Base-by-base conservation (phyloP, 768 basidiomycete genomes). In the Pleurotus pulmonarius region DNA sequence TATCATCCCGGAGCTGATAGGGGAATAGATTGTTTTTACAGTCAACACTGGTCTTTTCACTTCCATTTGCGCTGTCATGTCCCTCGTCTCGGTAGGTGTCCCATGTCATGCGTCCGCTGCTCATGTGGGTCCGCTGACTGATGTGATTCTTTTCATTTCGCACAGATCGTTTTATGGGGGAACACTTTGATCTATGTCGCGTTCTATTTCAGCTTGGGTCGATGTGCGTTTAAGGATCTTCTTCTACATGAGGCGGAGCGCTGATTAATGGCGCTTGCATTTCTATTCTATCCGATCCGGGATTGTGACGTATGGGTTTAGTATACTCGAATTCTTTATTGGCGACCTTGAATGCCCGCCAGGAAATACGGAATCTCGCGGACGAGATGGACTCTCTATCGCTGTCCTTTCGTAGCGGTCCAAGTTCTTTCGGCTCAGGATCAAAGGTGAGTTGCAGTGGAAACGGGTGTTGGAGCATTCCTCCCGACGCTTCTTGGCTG, bases 371-470 rank as follows among this genome's bases (percentile, higher is more conserved):
- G 44, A 72, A 70, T 18, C 61, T 77, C 11, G 73, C 75, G 4
- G 78, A 80, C 56, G 72, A 76, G 56, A 74, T 71, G 52, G 77
- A 77, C 46, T 76, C 79, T 49, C 64, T 79, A 22, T 73, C 78
- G 0, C 77, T 80, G 60, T 79, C 79, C 4, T 68, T 80, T 55
- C 75, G 77, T 62, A 26, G 25, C 56, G 16, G 46, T 46, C 55
- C 49, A 43, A 54, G n/a, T 54, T 57, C 22, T 51, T 48, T 60
- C 46, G 20, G 18, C 22, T 11, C 22, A 29, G 44, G 25, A 29
- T 39, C 60, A 48, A 62, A 40, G 44, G 29, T 55, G 57, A 22
- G 59, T 55, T 55, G 11, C 29, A 34, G 29, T 34, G 11, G 11
- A 11, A 11, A 34, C 29, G 29, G 29, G 29, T 34, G 29, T 34